Conservation (phyloP, 2,329 filamentous ascomycete genomes). For the Colletotrichum kahawae region DNA sequence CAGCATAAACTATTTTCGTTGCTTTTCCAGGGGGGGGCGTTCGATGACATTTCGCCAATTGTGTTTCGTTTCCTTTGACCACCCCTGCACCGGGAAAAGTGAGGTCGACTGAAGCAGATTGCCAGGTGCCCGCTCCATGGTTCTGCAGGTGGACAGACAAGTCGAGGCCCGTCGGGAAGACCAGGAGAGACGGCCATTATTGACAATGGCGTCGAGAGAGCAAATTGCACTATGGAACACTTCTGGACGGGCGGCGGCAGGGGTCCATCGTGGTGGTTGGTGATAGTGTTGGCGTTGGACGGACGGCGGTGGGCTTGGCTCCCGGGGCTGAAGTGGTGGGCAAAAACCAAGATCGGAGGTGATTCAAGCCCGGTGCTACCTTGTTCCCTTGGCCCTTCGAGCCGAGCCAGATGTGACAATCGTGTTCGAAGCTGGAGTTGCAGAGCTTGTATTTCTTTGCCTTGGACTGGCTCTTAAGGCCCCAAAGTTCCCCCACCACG, state of each 20-base stretch:
- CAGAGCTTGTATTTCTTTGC: neutral
- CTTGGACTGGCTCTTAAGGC: neutral
- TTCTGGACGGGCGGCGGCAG: neutral
- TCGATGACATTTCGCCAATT: neutral
- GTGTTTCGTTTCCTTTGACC: constrained; percentile 10
- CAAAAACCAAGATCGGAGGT: neutral
- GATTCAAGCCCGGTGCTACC: neutral
- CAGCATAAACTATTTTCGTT: neutral
- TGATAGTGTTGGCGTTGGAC: neutral
- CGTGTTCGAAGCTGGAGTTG: neutral
- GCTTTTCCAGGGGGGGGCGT: neutral
- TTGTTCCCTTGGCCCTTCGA: neutral
- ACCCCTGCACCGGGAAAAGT: neutral
- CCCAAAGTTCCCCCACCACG: neutral
- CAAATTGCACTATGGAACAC: neutral
- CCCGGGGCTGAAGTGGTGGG: neutral
- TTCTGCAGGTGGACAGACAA: neutral
- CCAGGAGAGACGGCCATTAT: neutral
- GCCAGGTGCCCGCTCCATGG: neutral
- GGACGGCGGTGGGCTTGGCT: neutral
- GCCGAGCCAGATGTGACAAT: neutral
- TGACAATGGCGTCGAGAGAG: constrained; percentile 1
- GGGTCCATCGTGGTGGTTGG: neutral
- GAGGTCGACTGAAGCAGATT: neutral
- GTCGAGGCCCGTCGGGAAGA: neutral